phyloP scores from a whole-genome alignment of 139 green algal genomes.

The Astrephomene gubernaculifera region DNA sequence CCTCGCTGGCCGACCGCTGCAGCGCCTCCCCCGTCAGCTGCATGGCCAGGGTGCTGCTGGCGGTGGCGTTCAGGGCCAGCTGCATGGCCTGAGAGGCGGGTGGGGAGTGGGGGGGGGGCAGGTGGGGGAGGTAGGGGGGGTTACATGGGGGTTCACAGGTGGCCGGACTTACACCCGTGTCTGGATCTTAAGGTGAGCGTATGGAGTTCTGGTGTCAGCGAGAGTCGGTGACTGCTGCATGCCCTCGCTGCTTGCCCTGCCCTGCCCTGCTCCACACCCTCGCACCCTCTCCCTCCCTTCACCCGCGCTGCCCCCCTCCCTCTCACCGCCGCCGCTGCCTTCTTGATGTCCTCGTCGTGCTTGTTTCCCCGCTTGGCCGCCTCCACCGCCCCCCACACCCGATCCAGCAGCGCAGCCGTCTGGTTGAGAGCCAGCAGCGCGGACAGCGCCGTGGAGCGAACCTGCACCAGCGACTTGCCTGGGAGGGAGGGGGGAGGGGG shows the following conservation, averaged over 20 bases:
- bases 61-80: conserved; percentile 67
- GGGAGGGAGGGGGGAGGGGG: background rate
- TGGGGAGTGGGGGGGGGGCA: background rate
- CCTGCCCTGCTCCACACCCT: too few species aligned
- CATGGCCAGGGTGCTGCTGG: conserved; percentile 57
- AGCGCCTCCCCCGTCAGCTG: conserved; percentile 59
- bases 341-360: conserved; percentile 43
- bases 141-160: background rate
- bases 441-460: conserved; percentile 53
- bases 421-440: conserved; percentile 55
- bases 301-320: background rate
- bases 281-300: too few species aligned
- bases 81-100: conserved; percentile 44
- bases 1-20: conserved; percentile 47
- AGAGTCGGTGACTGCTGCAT: too few species aligned
- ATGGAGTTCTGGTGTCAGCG: too few species aligned
- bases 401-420: conserved; percentile 52
- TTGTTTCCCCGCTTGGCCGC: conserved; percentile 46
- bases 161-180: too few species aligned
- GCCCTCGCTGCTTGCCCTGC: too few species aligned
- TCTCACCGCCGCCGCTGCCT: conserved; percentile 6
- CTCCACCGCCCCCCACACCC: conserved; percentile 45
- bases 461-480: conserved; percentile 62
- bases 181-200: too few species aligned
- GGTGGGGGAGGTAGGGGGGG: background rate